phyloP scores from a whole-genome alignment of 345 rosid species.

The Acer yangbiense region DNA sequence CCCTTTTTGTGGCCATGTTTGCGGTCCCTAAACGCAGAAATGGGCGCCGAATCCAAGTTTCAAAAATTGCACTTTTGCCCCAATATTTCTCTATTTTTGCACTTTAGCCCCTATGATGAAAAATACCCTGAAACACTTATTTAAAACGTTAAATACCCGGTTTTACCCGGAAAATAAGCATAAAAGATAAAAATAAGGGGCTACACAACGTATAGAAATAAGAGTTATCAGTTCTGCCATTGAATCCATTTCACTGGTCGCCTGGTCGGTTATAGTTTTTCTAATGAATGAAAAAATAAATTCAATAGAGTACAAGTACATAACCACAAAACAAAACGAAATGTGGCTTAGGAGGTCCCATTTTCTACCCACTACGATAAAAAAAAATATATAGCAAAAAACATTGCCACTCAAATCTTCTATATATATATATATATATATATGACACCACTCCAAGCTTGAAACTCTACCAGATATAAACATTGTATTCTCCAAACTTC shows the following conservation, averaged over 20 bases:
- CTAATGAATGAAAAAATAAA: background rate
- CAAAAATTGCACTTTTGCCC: no score
- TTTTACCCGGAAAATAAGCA: no score
- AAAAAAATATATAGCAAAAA: slow-evolving; percentile 3
- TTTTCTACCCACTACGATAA: slow-evolving; percentile 17
- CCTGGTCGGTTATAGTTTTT: slow-evolving; percentile 5
- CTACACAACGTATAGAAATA: no score
- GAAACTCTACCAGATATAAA: background rate
- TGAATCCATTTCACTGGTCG: background rate
- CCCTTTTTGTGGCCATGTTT: no score
- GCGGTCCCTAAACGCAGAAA: no score
- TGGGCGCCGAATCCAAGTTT: no score
- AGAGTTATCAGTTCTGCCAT: no score
- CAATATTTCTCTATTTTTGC: no score
- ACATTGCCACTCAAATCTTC: background rate
- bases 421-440: slow-evolving; percentile 29
- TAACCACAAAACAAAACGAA: background rate
- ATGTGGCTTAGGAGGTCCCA: background rate
- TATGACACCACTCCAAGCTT: background rate
- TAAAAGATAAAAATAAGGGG: no score
- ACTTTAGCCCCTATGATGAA: no score
- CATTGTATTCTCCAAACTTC: background rate
- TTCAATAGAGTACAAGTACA: background rate
- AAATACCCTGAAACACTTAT: no score
- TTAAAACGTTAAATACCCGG: no score